Base-by-base conservation (phyloP, 2,329 filamentous ascomycete genomes). In the Clarireedia sp. region DNA sequence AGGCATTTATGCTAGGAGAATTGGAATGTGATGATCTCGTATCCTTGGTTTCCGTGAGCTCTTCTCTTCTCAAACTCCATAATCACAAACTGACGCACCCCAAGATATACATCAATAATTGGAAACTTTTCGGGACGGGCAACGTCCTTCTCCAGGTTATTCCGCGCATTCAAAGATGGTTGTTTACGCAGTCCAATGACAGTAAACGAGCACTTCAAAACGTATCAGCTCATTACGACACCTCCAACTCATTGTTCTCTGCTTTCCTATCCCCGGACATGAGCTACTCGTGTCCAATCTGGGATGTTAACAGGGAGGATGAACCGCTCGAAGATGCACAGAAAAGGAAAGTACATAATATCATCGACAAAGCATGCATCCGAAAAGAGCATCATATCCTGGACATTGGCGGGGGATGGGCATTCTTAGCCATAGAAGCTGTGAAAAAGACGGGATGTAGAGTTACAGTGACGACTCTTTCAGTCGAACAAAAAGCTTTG, bases 371-470 rank as follows among this genome's bases (percentile, higher is more conserved):
- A 44, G 80, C 81, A 23, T 77, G 73, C 48, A 79, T 87, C 59
- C 80, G 83, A 59, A 52, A 74, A 0, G 75, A 75, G 1, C 83
- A 89, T 59, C 84, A 87, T 62, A 78, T 89, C 2, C 70, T 89
- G 14, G 85, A 89, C 60, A 87, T 89, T 48, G 85, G 85, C 3
- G 86, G 83, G 1, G 85, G 85, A 8, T 89, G 85, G 85, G 85
- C 85, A 1, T 82, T 78, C 41, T 81, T 89, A 59, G 83, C 85
- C 3, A 86, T 89, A 47, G 76, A 81, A 57, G 85, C 84, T 0
- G 84, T 84, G 1, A 74, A 76, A 58, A 74, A 70, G 60, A 86
- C 82, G 0, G 82, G 81, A 3, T 89, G 86, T 66, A 75, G 74
- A n/a, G 79, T 88, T 4, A 89, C 85, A 1, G 83, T 77, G 50